Percentiles rank a stretch among this genome's conserved stretches.
Conservation (phyloP, 805 yeast species). For the Torulaspora indica region DNA sequence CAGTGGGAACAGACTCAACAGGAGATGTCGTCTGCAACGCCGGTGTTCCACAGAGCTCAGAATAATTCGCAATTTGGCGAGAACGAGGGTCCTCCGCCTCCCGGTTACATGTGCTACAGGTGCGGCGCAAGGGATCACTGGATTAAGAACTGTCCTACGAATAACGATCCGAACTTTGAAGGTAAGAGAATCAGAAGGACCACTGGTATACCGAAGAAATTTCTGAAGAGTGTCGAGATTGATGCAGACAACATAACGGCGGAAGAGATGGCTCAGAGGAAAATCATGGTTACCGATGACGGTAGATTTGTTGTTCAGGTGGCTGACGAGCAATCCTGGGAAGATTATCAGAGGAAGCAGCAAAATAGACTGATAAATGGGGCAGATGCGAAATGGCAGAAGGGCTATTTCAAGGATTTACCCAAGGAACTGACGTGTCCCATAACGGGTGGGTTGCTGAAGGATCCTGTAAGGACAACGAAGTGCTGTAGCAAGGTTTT, state of each 20-base stretch:
- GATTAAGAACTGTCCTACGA: slow-evolving; percentile 94
- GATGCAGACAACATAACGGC: slow-evolving; percentile 51
- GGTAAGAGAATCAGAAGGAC: slow-evolving; percentile 87
- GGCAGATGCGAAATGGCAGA: slow-evolving; percentile 43
- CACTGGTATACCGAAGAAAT: slow-evolving; percentile 95
- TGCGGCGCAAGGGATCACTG: slow-evolving; percentile 96
- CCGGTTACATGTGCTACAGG: slow-evolving; percentile 92
- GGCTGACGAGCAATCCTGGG: slow-evolving; percentile 92
- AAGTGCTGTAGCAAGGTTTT: slow-evolving; percentile 68
- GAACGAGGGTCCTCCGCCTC: slow-evolving; percentile 75
- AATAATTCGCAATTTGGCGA: slow-evolving; percentile 22
- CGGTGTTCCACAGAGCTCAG: slow-evolving; percentile 51
- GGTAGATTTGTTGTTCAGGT: slow-evolving; percentile 96
- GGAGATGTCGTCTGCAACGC: slow-evolving; percentile 78
- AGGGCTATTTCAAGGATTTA: slow-evolving; percentile 40
- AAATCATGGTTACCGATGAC: slow-evolving; percentile 83
- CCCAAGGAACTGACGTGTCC: slow-evolving; percentile 71
- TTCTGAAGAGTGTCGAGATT: slow-evolving; percentile 71
- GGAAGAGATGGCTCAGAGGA: slow-evolving; percentile 51
- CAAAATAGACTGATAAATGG: slow-evolving; percentile 34
- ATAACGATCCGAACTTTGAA: slow-evolving; percentile 88
- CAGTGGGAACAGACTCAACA: slow-evolving; percentile 96
- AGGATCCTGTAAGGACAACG: slow-evolving; percentile 66
- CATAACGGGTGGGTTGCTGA: slow-evolving; percentile 55
- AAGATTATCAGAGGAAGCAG: slow-evolving; percentile 67